Base-by-base conservation (phyloP, 805 yeast genomes). In the Metschnikowia santaceciliae region DNA sequence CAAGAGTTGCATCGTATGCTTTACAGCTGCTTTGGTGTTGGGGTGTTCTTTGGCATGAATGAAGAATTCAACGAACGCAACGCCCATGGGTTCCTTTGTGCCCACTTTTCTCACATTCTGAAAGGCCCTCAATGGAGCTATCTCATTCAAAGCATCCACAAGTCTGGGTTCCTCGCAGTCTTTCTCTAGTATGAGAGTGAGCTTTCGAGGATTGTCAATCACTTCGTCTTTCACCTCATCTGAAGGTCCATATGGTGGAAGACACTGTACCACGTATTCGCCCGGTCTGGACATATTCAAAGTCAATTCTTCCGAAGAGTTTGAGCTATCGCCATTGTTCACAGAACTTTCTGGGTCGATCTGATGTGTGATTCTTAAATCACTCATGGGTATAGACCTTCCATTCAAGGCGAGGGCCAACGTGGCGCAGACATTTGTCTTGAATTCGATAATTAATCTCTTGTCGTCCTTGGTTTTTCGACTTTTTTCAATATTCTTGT, bases 361-460 rank as follows among this genome's bases (percentile, higher is more conserved):
- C 14, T 34, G 36, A 10, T 35, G 35, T 68, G 15, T 3, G 45
- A 53, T 4, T 77, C 48, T 69, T 63, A 53, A 71, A 38, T 50
- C 62, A 58, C 49, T 63, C 54, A 51, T 69, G 36, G 66, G 69
- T 22, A 66, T 50, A 6, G 57, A 51, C 10, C 64, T 66, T 1
- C 71, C 70, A 48, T 72, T 67, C 26, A 84, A 63, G 2, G 81
- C 72, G 20, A 74, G 65, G 0, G 79, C 70, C 0, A 80, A 63
- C 0, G 92, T 85, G 0, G 92, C 85, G 45, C 79, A 70, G 19
- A 70, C 66, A 41, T 78, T 67, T 35, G 74, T 76, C 10, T 75
- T 68, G 48, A 87, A 76, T 54, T 80, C 83, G 8, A 87, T 59
- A 2, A 83, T 67, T 41, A 82, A 64, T 5, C 61, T 64, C 37